A percentile compares a stretch with the other conserved stretches of the same genome.
Evolutionary conservation across 768 basidiomycete genomes (phyloP).

Genomic region (Leccinum obscurum): DNA sequence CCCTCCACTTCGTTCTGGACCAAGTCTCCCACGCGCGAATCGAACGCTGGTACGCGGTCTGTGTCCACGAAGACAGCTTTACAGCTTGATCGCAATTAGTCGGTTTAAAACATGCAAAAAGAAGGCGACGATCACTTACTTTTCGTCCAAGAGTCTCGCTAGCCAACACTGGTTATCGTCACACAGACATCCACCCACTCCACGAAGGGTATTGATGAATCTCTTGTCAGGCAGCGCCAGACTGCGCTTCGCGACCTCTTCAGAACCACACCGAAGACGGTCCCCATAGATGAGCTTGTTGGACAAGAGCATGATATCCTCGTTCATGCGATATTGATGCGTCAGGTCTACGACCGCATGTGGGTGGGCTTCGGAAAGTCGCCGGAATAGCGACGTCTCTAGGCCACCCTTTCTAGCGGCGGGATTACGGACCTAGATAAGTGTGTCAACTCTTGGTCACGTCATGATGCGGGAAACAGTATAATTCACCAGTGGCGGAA

Average conservation of each 20-base stretch:
- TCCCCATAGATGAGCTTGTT: conserved; percentile 85
- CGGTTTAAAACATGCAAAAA: neutral
- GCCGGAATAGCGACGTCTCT: conserved; percentile 87
- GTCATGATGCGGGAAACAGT: neutral
- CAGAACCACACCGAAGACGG: conserved; percentile 76
- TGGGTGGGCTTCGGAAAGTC: conserved; percentile 85
- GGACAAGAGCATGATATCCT: conserved; percentile 89
- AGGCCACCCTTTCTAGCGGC: conserved; percentile 83
- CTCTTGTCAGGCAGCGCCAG: conserved; percentile 52
- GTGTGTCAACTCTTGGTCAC: neutral
- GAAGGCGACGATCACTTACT: conserved; percentile 40
- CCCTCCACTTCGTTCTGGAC: conserved; percentile 90
- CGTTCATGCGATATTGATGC: conserved; percentile 96
- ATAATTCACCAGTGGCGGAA: conserved; percentile 80
- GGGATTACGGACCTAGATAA: conserved; percentile 72
- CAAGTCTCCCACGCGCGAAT: conserved; percentile 82
- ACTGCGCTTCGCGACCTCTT: conserved; percentile 59
- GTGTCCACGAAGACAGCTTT: conserved; percentile 96
- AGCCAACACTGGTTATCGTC: conserved; percentile 65
- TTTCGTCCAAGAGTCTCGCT: conserved; percentile 57
- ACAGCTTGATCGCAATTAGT: conserved; percentile 47
- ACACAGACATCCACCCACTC: conserved; percentile 30
- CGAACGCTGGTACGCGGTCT: conserved; percentile 72
- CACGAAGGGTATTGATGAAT: conserved; percentile 49
- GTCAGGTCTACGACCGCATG: conserved; percentile 81